Base-by-base conservation (phyloP, 2,329 filamentous ascomycete species). In the Plectosphaerella plurivora region DNA sequence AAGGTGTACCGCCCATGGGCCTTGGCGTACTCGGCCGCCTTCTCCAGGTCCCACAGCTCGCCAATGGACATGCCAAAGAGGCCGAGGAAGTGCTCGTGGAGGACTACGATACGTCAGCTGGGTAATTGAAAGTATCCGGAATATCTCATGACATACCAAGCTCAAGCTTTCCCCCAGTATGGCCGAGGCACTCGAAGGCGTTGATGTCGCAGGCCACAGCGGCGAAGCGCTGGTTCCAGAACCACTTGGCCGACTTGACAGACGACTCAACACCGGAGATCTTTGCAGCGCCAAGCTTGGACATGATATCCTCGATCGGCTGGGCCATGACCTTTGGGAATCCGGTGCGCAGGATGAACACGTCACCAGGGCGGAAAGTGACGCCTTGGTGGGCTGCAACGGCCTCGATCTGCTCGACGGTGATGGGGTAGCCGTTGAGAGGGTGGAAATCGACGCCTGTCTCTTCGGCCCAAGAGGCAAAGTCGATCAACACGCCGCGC, bases 181-280 rank as follows among this genome's bases (percentile, higher is more conserved):
- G 66, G 6, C 11, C 5, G 16, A 82, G 81, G 1, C 78, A 75
- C 68, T 90, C 87, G 55, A 89, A 88, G 0, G 78, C 73, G 18
- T 78, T 80, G 12, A 76, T 71, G 62, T 90, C 87, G 0, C 83
- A 82, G 0, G 78, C 83, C 1, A 87, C 84, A 1, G 81, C 82
- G 0, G 85, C 74, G 58, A 90, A 89, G 50, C 85, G 83, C 57
- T 77, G 81, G 61, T 89, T 83, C 71, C 88, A 86, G 53, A 89
- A 56, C 85, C 86, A 90, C 50, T 81, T 77, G 8, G 82, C 70
- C 4, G 84, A 76, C 45, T 77, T 76, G 47, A 80, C 68, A 3
- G 61, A 62, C 0, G 74, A 77, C 39, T 82, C 69, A 44, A 77
- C 60, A 8, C 78, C 67, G 22, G 70, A 60, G 5, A 72, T 49